Evolutionary conservation across 2,329 filamentous ascomycete genomes (phyloP), one percentile per base, ranked within the genome.

Genomic region (Laburnicola sp.): DNA sequence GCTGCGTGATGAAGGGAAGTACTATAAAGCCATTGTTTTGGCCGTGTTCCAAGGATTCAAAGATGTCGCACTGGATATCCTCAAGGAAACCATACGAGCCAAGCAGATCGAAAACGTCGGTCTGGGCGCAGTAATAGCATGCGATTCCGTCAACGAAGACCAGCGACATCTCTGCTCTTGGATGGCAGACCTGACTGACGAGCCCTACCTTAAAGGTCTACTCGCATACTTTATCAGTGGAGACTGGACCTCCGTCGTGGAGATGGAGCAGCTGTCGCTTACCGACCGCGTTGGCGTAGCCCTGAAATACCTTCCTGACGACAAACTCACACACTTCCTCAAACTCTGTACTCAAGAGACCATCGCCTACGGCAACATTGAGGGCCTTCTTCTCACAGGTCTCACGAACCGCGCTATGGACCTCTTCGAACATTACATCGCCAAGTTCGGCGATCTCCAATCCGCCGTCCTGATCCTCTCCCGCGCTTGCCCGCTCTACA

Each of bases 151-250:
- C 27, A 82, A 82, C 50, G 73, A 79, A 28, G 81, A 83, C 41
- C 85, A 85, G 75, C 78, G 82, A 56, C 80, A 85, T 54, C 81
- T 84, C 37, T 85, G 84, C 56, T 72, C 77, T 8, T 84, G 83
- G 72, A 83, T 86, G 69, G 80, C 81, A 23, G 82, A 82, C 54
- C 82, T 86, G 59, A 79, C 87, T 54, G 85, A 86, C 0, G 88
- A 94, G 62, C 86, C 89, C 0, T 93, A 92, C 65, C 80, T 94
- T 23, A 86, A 89, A 48, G 89, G 88, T 4, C 87, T 94, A 41
- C 89, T 90, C 23, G 85, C 86, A 2, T 85, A 89, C 58, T 88
- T 94, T 54, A 85, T 86, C 7, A 89, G 86, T 0, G 86, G 87
- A 3, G 82, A 91, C 68, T 94, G 90, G 90, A 77, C 82, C 16